Base-by-base conservation (phyloP, 164 flowering plant species). In the Annona cherimola region DNA sequence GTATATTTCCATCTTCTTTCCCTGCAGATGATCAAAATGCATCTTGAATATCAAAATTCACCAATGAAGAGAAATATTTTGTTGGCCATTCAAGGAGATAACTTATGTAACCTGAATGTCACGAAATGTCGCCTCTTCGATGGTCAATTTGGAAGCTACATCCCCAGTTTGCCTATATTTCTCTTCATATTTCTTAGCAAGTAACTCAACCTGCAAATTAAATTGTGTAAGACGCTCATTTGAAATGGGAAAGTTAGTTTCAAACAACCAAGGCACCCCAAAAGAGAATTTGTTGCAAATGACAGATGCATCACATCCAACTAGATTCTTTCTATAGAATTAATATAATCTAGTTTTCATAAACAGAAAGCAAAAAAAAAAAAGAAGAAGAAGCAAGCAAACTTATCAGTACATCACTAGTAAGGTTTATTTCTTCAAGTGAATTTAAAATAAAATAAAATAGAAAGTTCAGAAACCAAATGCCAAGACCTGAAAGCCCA, bases 131-230 rank as follows among this genome's bases (percentile, higher is more conserved):
- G 99, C 99, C 78, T 92, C 98, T 78, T 94, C 98, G 68, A 91
- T 83, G 9, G 97, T 89, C 77, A 94, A 81, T 76, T 94, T 94
- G 4, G 96, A 89, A 54, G 92, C 90, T 73, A 92, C 69, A 76
- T 94, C 98, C 60, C 93, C 94, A 75, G 85, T 90, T 76, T 92
- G 94, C 80, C 88, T 94, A 83, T 90, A 92, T 76, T 88, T 94
- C 81, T 94, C 99, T 75, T 94, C 98, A 84, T 92, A 94, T 79
- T 93, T 95, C 83, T 92, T 95, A 18, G 74, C 82, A 60, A 90
- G 81, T 59, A 81, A 70, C 79, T 92, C 98, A 16, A 86, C 94
- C 99, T 95, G 83, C 69, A 79, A 70, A 19, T 4, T 42, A n/a
- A 61, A 42, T 6, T 50, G 5, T 5, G 42, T 42, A 40, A 7